Percentiles rank a stretch among this genome's conserved stretches.
Evolutionary conservation across 257 asterid species (phyloP).

Genomic region (Anisodus acutangulus): DNA sequence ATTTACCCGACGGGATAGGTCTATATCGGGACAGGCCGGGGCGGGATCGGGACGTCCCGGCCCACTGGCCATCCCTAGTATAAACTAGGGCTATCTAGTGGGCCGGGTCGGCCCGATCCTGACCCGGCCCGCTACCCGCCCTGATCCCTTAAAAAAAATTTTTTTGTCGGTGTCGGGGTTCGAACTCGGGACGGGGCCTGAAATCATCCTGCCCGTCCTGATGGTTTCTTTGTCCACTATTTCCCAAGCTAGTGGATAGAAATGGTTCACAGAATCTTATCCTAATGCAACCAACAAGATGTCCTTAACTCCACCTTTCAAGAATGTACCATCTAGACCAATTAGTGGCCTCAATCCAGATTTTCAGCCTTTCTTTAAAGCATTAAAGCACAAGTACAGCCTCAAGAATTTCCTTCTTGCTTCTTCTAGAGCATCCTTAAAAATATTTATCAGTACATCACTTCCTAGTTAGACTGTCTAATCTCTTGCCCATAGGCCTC

Average conservation of each 20-base stretch:
- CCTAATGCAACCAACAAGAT: neutral
- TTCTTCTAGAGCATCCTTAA: neutral
- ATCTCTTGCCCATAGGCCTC: neutral
- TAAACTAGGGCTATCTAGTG: no score
- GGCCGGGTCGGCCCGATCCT: no score
- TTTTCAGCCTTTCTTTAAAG: neutral
- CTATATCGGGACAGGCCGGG: no score
- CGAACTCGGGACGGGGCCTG: no score
- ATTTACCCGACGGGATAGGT: no score
- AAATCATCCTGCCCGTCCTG: neutral
- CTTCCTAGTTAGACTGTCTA: neutral
- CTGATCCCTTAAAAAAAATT: no score
- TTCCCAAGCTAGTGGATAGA: neutral
- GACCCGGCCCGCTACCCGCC: no score
- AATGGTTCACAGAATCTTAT: neutral
- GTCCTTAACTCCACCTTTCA: neutral
- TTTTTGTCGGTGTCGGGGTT: no score
- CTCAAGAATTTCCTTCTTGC: neutral
- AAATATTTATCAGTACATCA: no score
- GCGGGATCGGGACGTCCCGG: no score
- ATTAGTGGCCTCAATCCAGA: neutral
- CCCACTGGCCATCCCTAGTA: no score
- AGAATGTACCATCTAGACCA: neutral
- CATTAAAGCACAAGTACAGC: neutral
- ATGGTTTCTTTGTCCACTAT: neutral